phyloP scores from a whole-genome alignment of 2,329 filamentous ascomycete species.

The Aspergillus quadrilineatus region DNA sequence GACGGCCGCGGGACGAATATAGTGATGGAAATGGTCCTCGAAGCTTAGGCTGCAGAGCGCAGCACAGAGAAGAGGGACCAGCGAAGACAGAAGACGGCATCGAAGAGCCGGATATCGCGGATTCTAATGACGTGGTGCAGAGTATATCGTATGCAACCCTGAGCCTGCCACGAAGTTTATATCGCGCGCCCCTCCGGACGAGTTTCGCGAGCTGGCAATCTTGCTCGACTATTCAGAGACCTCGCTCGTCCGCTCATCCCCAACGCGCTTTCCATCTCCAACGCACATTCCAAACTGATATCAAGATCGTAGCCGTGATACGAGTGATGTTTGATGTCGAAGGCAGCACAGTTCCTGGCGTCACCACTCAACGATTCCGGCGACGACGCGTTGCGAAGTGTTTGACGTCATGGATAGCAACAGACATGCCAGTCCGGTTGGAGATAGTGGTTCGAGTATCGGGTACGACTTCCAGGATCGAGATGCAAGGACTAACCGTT shows the following conservation, averaged over 20 bases:
- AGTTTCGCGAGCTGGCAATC: neutral
- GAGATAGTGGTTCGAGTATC: neutral
- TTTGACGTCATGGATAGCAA: constrained; percentile 1
- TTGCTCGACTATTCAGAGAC: neutral
- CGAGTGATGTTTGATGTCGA: neutral
- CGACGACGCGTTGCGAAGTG: neutral
- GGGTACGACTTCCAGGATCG: neutral
- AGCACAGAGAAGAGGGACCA: neutral
- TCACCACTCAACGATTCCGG: neutral
- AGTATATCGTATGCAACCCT: constrained; percentile 16
- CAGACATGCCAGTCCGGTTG: neutral
- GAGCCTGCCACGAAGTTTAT: constrained; percentile 15
- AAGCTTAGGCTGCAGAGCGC: neutral
- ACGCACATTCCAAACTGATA: too few species aligned
- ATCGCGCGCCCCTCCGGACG: neutral
- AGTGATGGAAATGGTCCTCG: too few species aligned
- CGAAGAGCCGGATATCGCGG: constrained; percentile 11
- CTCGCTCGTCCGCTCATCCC: too few species aligned
- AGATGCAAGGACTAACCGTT: neutral
- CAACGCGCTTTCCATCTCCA: too few species aligned
- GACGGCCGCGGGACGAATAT: too few species aligned
- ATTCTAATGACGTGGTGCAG: constrained; percentile 17
- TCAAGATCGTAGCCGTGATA: neutral
- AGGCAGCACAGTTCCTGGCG: neutral
- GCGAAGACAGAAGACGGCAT: neutral